Conservation (phyloP, 139 green algal genomes). For the Chlamydomonas eustigma region DNA sequence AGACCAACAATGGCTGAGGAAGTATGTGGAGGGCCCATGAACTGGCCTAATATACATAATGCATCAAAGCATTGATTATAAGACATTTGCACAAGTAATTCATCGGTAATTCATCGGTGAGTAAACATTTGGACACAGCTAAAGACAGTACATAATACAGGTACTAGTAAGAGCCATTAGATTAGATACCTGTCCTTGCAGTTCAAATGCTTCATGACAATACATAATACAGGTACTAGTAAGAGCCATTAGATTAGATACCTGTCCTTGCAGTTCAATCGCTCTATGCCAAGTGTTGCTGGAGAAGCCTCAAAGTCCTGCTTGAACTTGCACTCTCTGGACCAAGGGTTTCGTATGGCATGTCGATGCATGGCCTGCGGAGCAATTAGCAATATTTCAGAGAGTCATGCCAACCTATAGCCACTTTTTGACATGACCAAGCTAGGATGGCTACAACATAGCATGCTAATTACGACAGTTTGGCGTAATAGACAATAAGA, state of each 20-base stretch:
- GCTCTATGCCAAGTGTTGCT: background rate
- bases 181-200: background rate
- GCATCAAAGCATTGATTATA: constrained; percentile 16
- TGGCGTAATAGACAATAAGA: background rate
- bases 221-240: background rate
- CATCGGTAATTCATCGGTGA: background rate
- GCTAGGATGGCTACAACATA: background rate
- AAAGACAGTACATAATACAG: background rate
- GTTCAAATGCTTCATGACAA: background rate
- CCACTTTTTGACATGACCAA: background rate
- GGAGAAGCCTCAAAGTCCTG: constrained; percentile 3
- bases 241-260: background rate
- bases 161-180: background rate
- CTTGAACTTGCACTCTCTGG: background rate
- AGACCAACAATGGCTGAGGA: background rate
- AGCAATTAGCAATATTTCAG: background rate
- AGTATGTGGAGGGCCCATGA: constrained; percentile 7
- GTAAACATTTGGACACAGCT: background rate
- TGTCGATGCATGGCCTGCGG: constrained; percentile 11
- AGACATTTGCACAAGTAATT: background rate
- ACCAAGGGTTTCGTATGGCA: constrained; percentile 6
- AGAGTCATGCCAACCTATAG: background rate
- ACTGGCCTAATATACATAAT: background rate
- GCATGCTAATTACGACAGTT: no score
- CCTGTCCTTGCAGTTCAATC: constrained; percentile 12